Percentiles rank a stretch among this genome's conserved stretches.
Evolutionary conservation across 192 early-diverging fungal genomes (phyloP).

Genomic region (Entophlyctis luteolus): DNA sequence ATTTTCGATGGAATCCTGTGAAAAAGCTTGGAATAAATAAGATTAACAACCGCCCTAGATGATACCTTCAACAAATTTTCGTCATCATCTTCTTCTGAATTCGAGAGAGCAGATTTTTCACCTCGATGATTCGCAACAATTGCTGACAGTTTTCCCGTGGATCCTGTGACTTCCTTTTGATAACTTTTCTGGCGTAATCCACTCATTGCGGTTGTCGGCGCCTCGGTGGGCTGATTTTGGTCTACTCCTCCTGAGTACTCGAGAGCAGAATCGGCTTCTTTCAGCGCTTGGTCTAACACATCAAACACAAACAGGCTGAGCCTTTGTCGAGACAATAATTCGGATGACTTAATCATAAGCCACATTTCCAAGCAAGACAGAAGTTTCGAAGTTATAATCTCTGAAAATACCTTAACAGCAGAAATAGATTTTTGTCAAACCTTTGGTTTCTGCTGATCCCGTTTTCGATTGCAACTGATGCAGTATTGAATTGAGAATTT

Average conservation of each 20-base stretch:
- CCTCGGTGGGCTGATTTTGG: no score
- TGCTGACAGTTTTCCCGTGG: slow-evolving; percentile 5
- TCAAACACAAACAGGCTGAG: background rate
- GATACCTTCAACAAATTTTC: slow-evolving; percentile 25
- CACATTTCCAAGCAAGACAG: slow-evolving; percentile 69
- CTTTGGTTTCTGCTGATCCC: slow-evolving; percentile 3
- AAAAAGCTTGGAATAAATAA: background rate
- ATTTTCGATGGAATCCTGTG: slow-evolving; percentile 66
- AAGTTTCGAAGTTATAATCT: slow-evolving; percentile 58
- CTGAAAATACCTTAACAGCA: slow-evolving; percentile 20
- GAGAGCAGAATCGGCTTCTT: no score
- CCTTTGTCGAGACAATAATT: slow-evolving; percentile 49
- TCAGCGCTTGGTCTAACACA: no score
- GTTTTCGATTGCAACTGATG: slow-evolving; percentile 56
- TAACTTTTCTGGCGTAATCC: no score
- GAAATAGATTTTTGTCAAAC: background rate
- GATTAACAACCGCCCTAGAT: background rate
- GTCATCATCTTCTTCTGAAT: slow-evolving; percentile 16
- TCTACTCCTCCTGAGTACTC: no score
- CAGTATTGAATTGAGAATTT: slow-evolving; percentile 63
- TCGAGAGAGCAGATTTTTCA: slow-evolving; percentile 4
- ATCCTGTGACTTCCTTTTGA: no score
- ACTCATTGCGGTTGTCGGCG: no score
- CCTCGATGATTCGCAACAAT: slow-evolving; percentile 28
- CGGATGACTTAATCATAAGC: slow-evolving; percentile 66